Evolutionary conservation across 2,329 filamentous ascomycete genomes (phyloP).

Genomic region (Aspergillus amoenus): DNA sequence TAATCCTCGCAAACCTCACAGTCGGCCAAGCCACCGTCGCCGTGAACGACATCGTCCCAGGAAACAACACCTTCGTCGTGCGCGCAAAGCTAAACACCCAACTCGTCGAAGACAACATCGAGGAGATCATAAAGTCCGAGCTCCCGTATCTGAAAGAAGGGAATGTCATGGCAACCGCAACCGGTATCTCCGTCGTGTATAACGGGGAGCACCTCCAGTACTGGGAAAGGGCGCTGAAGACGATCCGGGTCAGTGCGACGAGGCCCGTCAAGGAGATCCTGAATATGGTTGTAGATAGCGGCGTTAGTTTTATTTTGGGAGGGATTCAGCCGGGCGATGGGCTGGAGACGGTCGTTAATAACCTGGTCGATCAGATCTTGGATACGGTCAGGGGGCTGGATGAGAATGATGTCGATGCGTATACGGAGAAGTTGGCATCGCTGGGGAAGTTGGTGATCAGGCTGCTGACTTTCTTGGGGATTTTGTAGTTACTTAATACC

Average conservation of each 20-base stretch:
- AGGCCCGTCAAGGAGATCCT: not conserved
- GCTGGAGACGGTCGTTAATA: not conserved
- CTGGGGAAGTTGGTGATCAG: not conserved
- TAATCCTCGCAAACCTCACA: not conserved
- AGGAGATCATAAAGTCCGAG: not conserved
- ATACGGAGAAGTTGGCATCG: not conserved
- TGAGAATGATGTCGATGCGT: not conserved
- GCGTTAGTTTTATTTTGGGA: not conserved
- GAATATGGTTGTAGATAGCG: not conserved
- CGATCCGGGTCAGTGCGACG: not conserved
- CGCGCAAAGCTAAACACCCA: not conserved
- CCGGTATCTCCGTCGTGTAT: slow-evolving; percentile 6
- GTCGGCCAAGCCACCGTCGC: slow-evolving; percentile 1
- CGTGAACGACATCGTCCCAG: slow-evolving; percentile 5
- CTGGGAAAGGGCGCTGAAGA: slow-evolving; percentile 8
- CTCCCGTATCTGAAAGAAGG: slow-evolving; percentile 5
- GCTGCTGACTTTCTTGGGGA: not conserved
- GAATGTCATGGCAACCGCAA: not conserved
- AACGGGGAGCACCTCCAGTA: slow-evolving; percentile 5
- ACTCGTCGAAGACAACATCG: not conserved
- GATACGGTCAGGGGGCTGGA: not conserved
- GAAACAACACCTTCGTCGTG: slow-evolving; percentile 8
- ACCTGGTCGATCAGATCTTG: slow-evolving; percentile 1
- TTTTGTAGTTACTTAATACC: not conserved
- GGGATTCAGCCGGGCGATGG: not conserved